A percentile compares a stretch with the other conserved stretches of the same genome.
These are phyloP conservation scores for Williopsis jadinii DNA, from an alignment of 1,139 yeast genomes.

Conservation along the genomic window DNA sequence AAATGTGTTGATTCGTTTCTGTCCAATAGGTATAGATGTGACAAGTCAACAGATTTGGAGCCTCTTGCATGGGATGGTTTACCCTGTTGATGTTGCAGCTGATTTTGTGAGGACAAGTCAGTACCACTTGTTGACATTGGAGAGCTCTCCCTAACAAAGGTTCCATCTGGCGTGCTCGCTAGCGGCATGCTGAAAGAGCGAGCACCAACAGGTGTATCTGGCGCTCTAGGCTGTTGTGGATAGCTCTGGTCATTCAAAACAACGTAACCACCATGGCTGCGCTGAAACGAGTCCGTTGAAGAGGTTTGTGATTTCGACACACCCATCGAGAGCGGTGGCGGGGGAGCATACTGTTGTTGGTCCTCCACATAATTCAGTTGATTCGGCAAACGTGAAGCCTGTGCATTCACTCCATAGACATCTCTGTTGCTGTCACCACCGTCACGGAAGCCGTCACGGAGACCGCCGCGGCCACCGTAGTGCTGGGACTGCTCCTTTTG, in stretches of 20 bases:
- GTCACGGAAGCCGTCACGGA: too few species aligned
- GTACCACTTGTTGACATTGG: conserved; percentile 9
- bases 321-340: too few species aligned
- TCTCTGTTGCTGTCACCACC: background rate
- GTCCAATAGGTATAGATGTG: conserved; percentile 31
- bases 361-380: too few species aligned
- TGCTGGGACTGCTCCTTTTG: too few species aligned
- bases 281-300: too few species aligned
- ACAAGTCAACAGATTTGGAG: conserved; percentile 31
- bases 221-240: conserved; percentile 3
- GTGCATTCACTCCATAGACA: too few species aligned
- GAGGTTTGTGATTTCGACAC: too few species aligned
- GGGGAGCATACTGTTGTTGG: too few species aligned
- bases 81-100: background rate
- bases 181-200: conserved; percentile 17
- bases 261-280: too few species aligned
- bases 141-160: conserved; percentile 13
- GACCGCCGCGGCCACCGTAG: too few species aligned
- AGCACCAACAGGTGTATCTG: conserved; percentile 18
- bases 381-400: too few species aligned
- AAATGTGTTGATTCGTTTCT: conserved; percentile 27
- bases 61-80: conserved; percentile 13
- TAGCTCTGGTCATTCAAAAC: too few species aligned
- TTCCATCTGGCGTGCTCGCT: conserved; percentile 4
- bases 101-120: background rate